Percentiles rank a stretch among this genome's conserved stretches.
phyloP scores from a whole-genome alignment of 371 early-diverging fungal genomes.

The Coemansia sp. region DNA sequence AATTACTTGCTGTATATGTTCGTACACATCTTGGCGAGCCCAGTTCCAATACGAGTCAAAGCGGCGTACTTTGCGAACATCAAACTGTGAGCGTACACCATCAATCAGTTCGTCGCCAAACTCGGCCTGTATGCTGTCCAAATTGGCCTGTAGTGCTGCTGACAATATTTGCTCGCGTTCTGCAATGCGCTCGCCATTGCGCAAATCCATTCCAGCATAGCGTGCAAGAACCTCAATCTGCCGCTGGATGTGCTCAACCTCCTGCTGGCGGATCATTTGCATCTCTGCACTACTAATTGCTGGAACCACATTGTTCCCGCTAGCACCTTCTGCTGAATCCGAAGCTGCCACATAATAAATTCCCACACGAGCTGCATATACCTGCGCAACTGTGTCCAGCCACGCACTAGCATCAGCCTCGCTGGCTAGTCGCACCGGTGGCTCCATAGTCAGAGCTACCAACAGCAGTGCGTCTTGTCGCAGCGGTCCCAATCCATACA shows the following conservation, averaged over 20 bases:
- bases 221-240: constrained; percentile 85
- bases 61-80: constrained; percentile 81
- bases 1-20: constrained; percentile 79
- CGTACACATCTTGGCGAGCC: constrained; percentile 87
- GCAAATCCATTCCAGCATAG: constrained; percentile 80
- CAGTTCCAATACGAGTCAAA: constrained; percentile 97
- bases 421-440: constrained; percentile 71
- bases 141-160: constrained; percentile 68
- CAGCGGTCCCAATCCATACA: constrained; percentile 48
- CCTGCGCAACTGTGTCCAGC: constrained; percentile 73
- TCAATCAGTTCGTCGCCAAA: constrained; percentile 87
- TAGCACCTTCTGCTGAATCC: no score
- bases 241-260: constrained; percentile 70
- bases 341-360: constrained; percentile 35
- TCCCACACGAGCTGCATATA: constrained; percentile 75
- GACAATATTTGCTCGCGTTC: constrained; percentile 63
- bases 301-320: constrained; percentile 13
- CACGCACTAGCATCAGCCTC: constrained; percentile 84
- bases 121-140: constrained; percentile 80
- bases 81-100: constrained; percentile 83
- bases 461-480: constrained; percentile 77
- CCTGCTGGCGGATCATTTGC: constrained; percentile 73
- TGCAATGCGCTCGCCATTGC: constrained; percentile 65
- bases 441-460: constrained; percentile 81
- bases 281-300: constrained; percentile 88